phyloP scores from a whole-genome alignment of 345 rosid species.

The Murraya koenigii region DNA sequence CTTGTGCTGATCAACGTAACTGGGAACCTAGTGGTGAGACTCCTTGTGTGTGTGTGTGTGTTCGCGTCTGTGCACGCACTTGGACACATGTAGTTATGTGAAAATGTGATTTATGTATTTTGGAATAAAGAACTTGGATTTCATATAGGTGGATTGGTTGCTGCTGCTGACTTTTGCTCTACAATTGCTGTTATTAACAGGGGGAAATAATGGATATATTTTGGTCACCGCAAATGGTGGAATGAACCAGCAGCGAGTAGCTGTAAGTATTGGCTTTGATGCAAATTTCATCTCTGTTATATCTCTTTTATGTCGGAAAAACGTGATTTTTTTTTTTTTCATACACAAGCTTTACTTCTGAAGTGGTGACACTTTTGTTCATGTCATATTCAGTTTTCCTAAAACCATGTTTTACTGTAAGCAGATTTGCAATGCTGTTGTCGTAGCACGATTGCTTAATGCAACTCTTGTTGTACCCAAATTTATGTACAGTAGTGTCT shows the following conservation, averaged over 20 bases:
- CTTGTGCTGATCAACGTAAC: conserved; percentile 76
- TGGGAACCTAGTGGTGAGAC: conserved; percentile 70
- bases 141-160: not conserved
- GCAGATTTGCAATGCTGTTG: conserved; percentile 94
- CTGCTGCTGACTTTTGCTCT: conserved; percentile 6
- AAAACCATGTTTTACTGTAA: conserved; percentile 16
- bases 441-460: conserved; percentile 74
- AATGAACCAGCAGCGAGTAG: conserved; percentile 93
- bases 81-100: not conserved
- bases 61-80: not conserved
- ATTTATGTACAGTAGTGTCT: conserved; percentile 92
- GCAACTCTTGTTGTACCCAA: conserved; percentile 89
- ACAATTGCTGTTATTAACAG: conserved; percentile 32
- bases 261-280: conserved; percentile 56
- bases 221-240: conserved; percentile 98
- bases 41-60: not conserved
- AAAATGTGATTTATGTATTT: not conserved
- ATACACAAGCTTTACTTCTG: not conserved
- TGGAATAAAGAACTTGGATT: not conserved
- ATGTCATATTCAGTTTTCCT: not conserved
- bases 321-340: not conserved
- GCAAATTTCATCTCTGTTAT: not conserved
- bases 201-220: conserved; percentile 83
- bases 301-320: not conserved
- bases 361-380: not conserved